Conservation (phyloP, 768 basidiomycete species). For the Megacollybia marginata region DNA sequence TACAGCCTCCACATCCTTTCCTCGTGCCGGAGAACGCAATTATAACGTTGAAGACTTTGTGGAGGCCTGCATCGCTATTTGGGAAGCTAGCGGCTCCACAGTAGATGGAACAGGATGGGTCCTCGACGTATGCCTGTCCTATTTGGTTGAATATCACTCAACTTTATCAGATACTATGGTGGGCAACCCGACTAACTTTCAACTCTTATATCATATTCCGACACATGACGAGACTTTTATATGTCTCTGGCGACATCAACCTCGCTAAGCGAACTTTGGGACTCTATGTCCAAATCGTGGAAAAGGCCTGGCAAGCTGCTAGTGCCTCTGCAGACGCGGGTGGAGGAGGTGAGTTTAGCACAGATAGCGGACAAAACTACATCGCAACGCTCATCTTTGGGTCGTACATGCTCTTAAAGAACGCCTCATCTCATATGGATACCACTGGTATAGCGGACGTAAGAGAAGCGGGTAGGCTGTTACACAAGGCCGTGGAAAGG, state of each 20-base stretch:
- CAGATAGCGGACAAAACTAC: slow-evolving; percentile 66
- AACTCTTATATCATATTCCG: slow-evolving; percentile 82
- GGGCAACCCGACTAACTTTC: slow-evolving; percentile 91
- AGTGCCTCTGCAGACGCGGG: slow-evolving; percentile 22
- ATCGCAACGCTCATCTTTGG: slow-evolving; percentile 75
- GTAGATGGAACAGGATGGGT: slow-evolving; percentile 69
- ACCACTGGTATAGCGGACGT: slow-evolving; percentile 48
- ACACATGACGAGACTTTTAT: slow-evolving; percentile 73
- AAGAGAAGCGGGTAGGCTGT: slow-evolving; percentile 50
- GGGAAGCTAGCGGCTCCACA: slow-evolving; percentile 66
- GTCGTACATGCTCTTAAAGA: slow-evolving; percentile 64
- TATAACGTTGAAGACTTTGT: slow-evolving; percentile 75
- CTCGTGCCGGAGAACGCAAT: slow-evolving; percentile 75
- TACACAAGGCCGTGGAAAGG: slow-evolving; percentile 55
- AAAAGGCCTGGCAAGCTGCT: slow-evolving; percentile 69
- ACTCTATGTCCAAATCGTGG: slow-evolving; percentile 78
- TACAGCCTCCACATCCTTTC: slow-evolving; percentile 65
- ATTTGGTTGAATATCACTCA: neutral
- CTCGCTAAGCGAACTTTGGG: slow-evolving; percentile 71
- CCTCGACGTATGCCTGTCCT: slow-evolving; percentile 55
- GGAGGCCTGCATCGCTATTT: slow-evolving; percentile 71
- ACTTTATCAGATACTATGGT: slow-evolving; percentile 68
- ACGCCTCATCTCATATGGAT: slow-evolving; percentile 23
- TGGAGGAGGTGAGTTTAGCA: slow-evolving; percentile 11
- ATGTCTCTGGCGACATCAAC: slow-evolving; percentile 47